Base-by-base conservation (phyloP, 345 rosid genomes). In the Linum lewisii region DNA sequence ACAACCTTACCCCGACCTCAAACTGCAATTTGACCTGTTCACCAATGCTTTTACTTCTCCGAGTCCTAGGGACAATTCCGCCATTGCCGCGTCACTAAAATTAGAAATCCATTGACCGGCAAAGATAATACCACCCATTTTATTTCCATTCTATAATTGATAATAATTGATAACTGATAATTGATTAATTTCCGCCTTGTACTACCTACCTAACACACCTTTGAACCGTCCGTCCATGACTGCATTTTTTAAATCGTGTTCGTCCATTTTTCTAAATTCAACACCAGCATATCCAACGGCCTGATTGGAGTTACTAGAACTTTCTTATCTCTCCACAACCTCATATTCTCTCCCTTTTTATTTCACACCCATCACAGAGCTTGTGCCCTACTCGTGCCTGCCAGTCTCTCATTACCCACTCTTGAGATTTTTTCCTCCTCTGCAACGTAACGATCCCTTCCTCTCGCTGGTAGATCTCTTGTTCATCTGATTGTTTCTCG, bases 331-430 rank as follows among this genome's bases (percentile, higher is more conserved):
- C 65, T 61, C 64, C 7, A 7, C 18, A 2, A n/a, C 65, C 53
- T 60, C 77, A 60, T 72, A 69, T 62, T 62, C 57, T 7, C 34
- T n/a, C 49, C 14, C 21, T 21, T 16, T 15, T 14, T 55, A 24
- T 63, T 23, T 13, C 44, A 24, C 2, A 0, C 0, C 0, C 0
- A 24, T 52, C 47, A 42, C 20, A n/a, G 66, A 21, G 77, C 77
- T 81, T 72, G 92, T 82, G 88, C 61, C 61, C 61, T 2, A 14
- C 86, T 71, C 79, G 86, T 76, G 88, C 62, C 67, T 51, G 36
- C 60, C 71, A 37, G 57, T 59, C 68, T 22, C 54, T 52, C 52
- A 66, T 44, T 42, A 6, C 26, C 53, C 8, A 29, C 58, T 45
- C 23, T 3, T 21, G 29, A 24, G n/a, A n/a, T n/a, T 24, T 16